A percentile compares a stretch with the other conserved stretches of the same genome.
Evolutionary conservation across 108 stramenopile genomes (phyloP).

Genomic region (Cyclostephanos tholiformis): DNA sequence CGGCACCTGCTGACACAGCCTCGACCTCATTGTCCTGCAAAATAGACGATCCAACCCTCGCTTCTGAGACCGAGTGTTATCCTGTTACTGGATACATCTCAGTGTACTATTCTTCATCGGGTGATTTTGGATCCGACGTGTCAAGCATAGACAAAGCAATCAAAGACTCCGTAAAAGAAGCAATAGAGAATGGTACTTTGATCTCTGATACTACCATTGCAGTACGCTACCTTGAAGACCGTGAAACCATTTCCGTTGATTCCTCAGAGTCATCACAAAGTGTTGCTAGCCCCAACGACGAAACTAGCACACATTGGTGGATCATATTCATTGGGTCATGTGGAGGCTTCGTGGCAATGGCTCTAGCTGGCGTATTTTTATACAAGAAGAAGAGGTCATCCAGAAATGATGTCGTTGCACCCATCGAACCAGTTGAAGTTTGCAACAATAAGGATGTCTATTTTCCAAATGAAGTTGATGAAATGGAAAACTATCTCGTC

Average conservation of each 20-base stretch:
- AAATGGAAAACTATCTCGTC: not conserved
- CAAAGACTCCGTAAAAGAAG: slow-evolving; percentile 13
- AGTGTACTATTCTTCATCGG: slow-evolving; percentile 28
- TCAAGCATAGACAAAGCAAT: slow-evolving; percentile 15
- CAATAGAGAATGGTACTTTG: slow-evolving; percentile 24
- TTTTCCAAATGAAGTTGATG: not conserved
- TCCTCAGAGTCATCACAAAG: slow-evolving; percentile 12
- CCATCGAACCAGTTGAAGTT: no score
- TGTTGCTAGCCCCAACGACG: not conserved
- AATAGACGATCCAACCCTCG: slow-evolving; percentile 14
- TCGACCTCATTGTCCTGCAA: slow-evolving; percentile 16
- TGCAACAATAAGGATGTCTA: no score
- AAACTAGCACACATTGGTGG: slow-evolving; percentile 3
- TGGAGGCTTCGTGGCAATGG: not conserved
- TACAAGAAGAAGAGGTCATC: not conserved
- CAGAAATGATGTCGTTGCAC: not conserved
- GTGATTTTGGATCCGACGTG: slow-evolving; percentile 20
- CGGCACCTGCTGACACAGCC: slow-evolving; percentile 17
- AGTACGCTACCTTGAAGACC: slow-evolving; percentile 29
- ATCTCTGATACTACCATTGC: slow-evolving; percentile 29
- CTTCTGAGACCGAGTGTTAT: slow-evolving; percentile 21
- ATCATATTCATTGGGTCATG: not conserved
- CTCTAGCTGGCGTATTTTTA: not conserved
- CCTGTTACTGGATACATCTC: slow-evolving; percentile 23
- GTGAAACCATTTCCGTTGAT: slow-evolving; percentile 8